These are phyloP conservation scores for Dispira simplex DNA, from an alignment of 192 early-diverging fungal species.

Conservation along the genomic window DNA sequence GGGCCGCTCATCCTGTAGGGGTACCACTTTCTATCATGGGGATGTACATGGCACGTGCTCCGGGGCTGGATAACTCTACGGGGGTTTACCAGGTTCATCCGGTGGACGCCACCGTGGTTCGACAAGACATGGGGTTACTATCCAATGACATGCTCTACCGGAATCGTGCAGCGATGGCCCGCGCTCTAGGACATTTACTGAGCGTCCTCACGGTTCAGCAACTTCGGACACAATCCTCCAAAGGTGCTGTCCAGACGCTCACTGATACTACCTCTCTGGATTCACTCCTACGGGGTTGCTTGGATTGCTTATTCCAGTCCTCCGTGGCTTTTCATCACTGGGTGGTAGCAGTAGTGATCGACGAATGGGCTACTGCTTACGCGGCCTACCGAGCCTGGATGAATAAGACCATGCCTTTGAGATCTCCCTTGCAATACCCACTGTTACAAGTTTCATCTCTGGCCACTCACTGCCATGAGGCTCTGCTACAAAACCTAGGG, in stretches of 20 bases:
- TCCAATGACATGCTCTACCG: constrained; percentile 57
- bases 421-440: background rate
- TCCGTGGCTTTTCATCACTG: constrained; percentile 64
- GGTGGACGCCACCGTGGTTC: constrained; percentile 80
- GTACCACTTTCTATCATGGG: constrained; percentile 42
- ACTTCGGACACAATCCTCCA: background rate
- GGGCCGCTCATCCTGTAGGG: constrained; percentile 78
- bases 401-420: too few species aligned
- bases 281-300: constrained; percentile 27
- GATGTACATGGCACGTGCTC: constrained; percentile 23
- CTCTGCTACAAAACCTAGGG: background rate
- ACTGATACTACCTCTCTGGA: constrained; percentile 20
- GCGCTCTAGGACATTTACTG: constrained; percentile 62
- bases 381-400: background rate
- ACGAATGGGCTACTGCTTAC: constrained; percentile 60
- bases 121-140: constrained; percentile 79
- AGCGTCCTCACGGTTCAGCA: constrained; percentile 16
- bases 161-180: constrained; percentile 60
- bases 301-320: constrained; percentile 47
- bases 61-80: constrained; percentile 15
- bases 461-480: background rate
- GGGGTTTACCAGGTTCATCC: constrained; percentile 62
- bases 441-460: background rate
- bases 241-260: background rate
- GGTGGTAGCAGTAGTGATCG: constrained; percentile 54